Evolutionary conservation across 306 rosid genomes (phyloP).

Genomic region (Purshia tridentata): DNA sequence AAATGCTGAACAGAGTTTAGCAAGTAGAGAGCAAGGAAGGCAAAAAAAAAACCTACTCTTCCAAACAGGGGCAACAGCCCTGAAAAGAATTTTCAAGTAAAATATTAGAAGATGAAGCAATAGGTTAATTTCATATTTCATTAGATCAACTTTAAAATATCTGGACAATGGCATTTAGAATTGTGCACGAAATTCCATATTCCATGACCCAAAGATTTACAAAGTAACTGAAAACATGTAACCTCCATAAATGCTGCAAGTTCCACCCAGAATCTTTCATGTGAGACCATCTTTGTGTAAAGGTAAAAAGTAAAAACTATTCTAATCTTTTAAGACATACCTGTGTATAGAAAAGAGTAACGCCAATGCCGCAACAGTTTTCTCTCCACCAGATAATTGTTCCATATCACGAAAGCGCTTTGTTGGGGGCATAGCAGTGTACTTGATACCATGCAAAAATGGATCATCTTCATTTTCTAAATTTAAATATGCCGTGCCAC

Average conservation of each 20-base stretch:
- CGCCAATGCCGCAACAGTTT: constrained; percentile 96
- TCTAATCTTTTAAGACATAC: constrained; percentile 32
- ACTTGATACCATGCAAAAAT: constrained; percentile 88
- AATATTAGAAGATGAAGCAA: too few relatives aligned
- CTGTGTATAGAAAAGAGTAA: constrained; percentile 94
- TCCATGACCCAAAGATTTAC: not conserved
- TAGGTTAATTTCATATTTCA: not conserved
- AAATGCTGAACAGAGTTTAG: not conserved
- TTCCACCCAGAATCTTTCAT: not conserved
- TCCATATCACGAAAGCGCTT: constrained; percentile 99
- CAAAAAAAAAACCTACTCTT: not conserved
- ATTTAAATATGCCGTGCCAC: constrained; percentile 89
- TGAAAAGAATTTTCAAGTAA: not conserved
- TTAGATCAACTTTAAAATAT: not conserved
- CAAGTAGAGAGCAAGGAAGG: too few relatives aligned
- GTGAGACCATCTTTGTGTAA: too few relatives aligned
- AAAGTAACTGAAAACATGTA: too few relatives aligned
- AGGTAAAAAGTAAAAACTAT: not conserved
- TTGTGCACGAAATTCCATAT: not conserved
- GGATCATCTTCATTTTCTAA: constrained; percentile 98
- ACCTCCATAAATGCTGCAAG: not conserved
- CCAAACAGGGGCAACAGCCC: not conserved
- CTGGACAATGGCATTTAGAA: not conserved
- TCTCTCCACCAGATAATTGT: constrained; percentile 95
- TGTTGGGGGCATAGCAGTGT: constrained; percentile 98